A percentile compares a stretch with the other conserved stretches of the same genome.
Conservation (phyloP, 345 rosid species). For the Dipteronia dyeriana region DNA sequence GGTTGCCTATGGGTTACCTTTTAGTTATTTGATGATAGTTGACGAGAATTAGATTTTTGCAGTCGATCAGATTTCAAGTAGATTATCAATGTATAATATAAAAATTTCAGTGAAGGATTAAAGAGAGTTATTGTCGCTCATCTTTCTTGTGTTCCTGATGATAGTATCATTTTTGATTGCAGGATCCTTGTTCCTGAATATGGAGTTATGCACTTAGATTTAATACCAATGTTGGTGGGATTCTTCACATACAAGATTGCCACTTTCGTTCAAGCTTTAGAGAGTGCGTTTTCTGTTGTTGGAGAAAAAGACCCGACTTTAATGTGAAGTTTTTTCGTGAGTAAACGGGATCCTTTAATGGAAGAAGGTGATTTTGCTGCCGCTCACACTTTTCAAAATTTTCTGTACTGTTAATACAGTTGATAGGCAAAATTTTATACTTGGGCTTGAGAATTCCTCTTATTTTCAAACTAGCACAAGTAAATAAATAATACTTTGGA, state of each 20-base stretch:
- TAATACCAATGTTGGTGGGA: slow-evolving; percentile 93
- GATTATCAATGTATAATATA: neutral
- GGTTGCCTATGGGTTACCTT: neutral
- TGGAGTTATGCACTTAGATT: slow-evolving; percentile 68
- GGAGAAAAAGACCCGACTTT: slow-evolving; percentile 32
- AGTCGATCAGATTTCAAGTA: neutral
- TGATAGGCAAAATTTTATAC: no score
- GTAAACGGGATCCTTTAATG: neutral
- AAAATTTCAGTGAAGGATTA: neutral
- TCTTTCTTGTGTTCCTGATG: neutral
- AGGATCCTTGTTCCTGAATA: slow-evolving; percentile 89
- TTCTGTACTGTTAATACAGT: neutral
- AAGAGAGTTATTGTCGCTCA: neutral
- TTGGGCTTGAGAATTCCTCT: no score
- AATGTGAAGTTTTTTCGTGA: slow-evolving; percentile 4
- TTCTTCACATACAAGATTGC: slow-evolving; percentile 93
- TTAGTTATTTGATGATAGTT: neutral
- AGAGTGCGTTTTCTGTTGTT: slow-evolving; percentile 55
- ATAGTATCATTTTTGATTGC: slow-evolving; percentile 27
- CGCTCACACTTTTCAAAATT: no score
- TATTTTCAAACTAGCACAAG: no score
- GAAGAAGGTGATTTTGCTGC: slow-evolving; percentile 10
- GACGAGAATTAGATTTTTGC: neutral
- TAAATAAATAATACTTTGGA: no score
- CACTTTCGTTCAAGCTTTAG: slow-evolving; percentile 83